These are phyloP conservation scores for Trametes villosa DNA, from an alignment of 768 basidiomycete genomes.

Conservation along the genomic window DNA sequence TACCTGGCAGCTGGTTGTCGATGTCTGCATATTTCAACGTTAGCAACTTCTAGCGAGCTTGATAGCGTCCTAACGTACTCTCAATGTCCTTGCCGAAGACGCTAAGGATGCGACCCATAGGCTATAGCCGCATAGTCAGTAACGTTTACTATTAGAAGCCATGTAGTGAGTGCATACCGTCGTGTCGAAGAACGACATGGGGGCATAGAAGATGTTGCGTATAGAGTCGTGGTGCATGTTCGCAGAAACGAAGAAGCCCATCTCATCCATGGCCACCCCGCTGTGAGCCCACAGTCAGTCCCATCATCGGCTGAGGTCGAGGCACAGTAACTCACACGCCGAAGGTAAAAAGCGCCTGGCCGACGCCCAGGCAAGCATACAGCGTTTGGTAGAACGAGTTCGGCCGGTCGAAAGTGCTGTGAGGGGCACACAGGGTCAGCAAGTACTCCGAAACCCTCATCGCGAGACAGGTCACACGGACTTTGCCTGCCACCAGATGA, in stretches of 20 bases:
- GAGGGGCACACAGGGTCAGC: background rate
- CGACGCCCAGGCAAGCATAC: constrained; percentile 65
- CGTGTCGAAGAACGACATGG: constrained; percentile 80
- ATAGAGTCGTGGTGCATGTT: constrained; percentile 65
- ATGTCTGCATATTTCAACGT: constrained; percentile 42
- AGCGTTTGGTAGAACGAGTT: constrained; percentile 67
- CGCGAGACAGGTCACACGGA: constrained; percentile 32
- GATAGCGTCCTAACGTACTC: constrained; percentile 38
- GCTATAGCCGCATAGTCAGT: constrained; percentile 33
- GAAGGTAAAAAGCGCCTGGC: constrained; percentile 62
- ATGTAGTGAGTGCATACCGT: constrained; percentile 42
- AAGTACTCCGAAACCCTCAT: background rate
- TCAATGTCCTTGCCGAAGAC: constrained; percentile 72
- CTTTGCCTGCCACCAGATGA: constrained; percentile 76
- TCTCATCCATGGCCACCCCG: constrained; percentile 55
- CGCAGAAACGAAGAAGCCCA: constrained; percentile 62
- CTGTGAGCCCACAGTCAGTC: too few species aligned
- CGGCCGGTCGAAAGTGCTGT: constrained; percentile 49
- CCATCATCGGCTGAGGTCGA: too few species aligned
- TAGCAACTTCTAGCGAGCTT: background rate
- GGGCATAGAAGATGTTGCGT: constrained; percentile 64
- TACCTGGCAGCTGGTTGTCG: constrained; percentile 64
- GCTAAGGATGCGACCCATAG: constrained; percentile 61
- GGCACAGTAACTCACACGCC: constrained; percentile 54
- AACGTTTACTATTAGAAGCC: background rate